Evolutionary conservation across 495 filamentous ascomycete species (phyloP).

Genomic region (Penicillium lagena): DNA sequence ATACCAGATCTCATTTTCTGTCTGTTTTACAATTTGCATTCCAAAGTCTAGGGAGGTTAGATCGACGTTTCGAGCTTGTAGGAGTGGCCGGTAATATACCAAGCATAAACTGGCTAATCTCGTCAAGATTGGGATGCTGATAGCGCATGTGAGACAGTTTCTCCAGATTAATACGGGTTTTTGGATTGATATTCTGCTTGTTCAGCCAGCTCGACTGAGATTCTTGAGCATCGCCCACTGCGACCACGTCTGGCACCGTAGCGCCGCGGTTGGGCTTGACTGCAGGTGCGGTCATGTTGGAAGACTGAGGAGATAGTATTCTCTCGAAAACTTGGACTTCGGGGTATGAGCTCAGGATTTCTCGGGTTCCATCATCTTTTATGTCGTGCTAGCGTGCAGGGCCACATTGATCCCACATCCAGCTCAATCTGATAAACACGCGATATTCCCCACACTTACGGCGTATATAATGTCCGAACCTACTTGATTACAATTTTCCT

Average conservation of each 20-base stretch:
- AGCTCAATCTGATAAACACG: too few species aligned
- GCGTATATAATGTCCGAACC: too few species aligned
- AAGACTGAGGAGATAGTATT: too few species aligned
- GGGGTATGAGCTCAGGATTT: too few species aligned
- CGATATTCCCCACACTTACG: too few species aligned
- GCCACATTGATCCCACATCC: too few species aligned
- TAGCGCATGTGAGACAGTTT: slow-evolving; percentile 39
- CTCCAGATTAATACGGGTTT: slow-evolving; percentile 26
- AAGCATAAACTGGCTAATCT: slow-evolving; percentile 29
- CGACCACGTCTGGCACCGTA: slow-evolving; percentile 25
- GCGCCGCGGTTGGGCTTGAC: slow-evolving; percentile 20
- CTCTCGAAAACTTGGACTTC: too few species aligned
- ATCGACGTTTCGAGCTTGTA: neutral
- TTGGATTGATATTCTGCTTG: slow-evolving; percentile 18
- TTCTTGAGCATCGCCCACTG: slow-evolving; percentile 16
- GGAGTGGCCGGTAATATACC: slow-evolving; percentile 4
- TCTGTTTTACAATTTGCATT: slow-evolving; percentile 35
- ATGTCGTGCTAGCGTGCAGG: too few species aligned
- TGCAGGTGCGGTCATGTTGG: neutral
- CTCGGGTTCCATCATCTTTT: too few species aligned
- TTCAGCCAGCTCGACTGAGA: slow-evolving; percentile 22
- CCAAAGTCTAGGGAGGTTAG: slow-evolving; percentile 43
- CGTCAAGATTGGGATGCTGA: slow-evolving; percentile 34
- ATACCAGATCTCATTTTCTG: slow-evolving; percentile 47
- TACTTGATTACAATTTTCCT: too few species aligned